Conservation (phyloP, 257 asterid species). For the Nicotiana knightiana region DNA sequence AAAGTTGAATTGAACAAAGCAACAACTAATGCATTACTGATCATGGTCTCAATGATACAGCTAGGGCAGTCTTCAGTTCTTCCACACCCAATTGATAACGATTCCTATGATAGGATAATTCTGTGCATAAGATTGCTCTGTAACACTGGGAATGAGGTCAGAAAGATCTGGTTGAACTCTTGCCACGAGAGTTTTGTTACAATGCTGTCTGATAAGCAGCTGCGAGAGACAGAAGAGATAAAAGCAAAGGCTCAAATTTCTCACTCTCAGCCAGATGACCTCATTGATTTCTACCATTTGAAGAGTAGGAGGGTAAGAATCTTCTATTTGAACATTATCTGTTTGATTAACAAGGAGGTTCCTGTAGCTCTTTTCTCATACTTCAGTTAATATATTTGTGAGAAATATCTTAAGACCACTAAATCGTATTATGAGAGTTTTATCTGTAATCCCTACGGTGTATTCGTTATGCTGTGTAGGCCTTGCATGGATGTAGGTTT, state of each 20-base stretch:
- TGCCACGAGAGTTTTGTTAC: constrained; percentile 89
- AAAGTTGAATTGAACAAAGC: constrained; percentile 74
- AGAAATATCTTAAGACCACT: not conserved
- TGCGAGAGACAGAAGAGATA: constrained; percentile 83
- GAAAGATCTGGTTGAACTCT: constrained; percentile 81
- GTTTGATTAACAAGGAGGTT: not conserved
- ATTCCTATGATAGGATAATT: constrained; percentile 76
- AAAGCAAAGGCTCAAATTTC: constrained; percentile 77
- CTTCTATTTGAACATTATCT: constrained; percentile 12
- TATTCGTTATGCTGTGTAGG: not conserved
- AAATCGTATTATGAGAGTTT: not conserved
- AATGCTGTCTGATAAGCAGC: constrained; percentile 92
- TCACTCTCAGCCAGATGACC: constrained; percentile 89
- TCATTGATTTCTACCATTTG: constrained; percentile 90
- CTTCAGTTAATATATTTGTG: not conserved
- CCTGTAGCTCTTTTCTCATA: not conserved
- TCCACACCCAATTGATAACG: constrained; percentile 90
- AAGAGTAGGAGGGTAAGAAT: constrained; percentile 79
- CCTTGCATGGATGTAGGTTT: not conserved
- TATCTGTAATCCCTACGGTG: not conserved
- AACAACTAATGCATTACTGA: constrained; percentile 49
- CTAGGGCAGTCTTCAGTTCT: constrained; percentile 86
- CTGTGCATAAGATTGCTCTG: constrained; percentile 75
- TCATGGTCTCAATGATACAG: constrained; percentile 84
- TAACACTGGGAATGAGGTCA: constrained; percentile 57